Conservation (phyloP, 2,329 filamentous ascomycete genomes). For the Exutisphaerella laricina region DNA sequence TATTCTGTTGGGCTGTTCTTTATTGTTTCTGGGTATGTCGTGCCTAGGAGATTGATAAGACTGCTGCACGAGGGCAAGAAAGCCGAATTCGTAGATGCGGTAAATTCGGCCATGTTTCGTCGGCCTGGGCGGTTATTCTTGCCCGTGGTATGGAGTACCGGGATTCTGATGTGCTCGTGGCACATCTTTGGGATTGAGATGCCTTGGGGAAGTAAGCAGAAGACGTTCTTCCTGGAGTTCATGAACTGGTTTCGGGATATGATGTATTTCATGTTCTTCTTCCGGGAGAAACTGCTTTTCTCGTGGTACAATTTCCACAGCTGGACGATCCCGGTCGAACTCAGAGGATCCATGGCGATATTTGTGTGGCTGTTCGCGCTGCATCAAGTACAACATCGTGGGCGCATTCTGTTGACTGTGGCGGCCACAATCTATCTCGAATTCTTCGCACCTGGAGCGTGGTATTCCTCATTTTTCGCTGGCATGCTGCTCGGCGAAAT, state of each 20-base stretch:
- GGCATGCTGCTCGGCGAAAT: constrained; percentile 59
- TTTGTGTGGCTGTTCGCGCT: constrained; percentile 55
- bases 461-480: constrained; percentile 53
- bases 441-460: constrained; percentile 44
- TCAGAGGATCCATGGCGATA: constrained; percentile 57
- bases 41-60: constrained; percentile 39
- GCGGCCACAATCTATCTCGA: constrained; percentile 19
- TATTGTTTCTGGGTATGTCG: constrained; percentile 49
- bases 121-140: constrained; percentile 46
- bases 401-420: constrained; percentile 17
- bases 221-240: constrained; percentile 45
- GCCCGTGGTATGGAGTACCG: constrained; percentile 50
- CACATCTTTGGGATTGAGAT: constrained; percentile 49
- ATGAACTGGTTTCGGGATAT: constrained; percentile 49
- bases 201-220: constrained; percentile 28
- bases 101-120: constrained; percentile 46
- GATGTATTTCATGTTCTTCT: constrained; percentile 64
- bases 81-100: constrained; percentile 36
- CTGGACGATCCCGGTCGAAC: constrained; percentile 61
- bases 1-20: constrained; percentile 51
- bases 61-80: constrained; percentile 31
- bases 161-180: constrained; percentile 47
- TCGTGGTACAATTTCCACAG: constrained; percentile 28
- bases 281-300: constrained; percentile 39
- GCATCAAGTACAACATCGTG: constrained; percentile 18